Evolutionary conservation across 148 eudicot species (phyloP), one percentile per base, ranked within the genome.

Genomic region (Rhododendron williamsianum): DNA sequence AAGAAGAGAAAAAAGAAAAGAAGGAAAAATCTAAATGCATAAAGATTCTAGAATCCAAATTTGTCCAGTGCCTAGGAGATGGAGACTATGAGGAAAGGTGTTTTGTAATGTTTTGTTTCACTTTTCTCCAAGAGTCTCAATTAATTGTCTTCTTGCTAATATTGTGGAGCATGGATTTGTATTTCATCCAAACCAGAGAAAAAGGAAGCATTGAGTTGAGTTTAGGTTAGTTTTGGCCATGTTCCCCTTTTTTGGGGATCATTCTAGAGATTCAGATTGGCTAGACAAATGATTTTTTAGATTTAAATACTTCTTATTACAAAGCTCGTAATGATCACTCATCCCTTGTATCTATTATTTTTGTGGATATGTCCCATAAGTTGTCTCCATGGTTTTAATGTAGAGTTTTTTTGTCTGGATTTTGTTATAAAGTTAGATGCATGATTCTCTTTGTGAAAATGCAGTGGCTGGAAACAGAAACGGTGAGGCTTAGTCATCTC

Each of bases 391-490:
- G 36, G 33, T 54, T 52, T 84, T 73, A 15, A 52, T 85, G 5
- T 78, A 19, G 51, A 21, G 4, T 18, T 60, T 78, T 71, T 56
- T 43, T 58, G 27, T 43, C 38, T 56, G 16, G 13, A n/a, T 85
- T 80, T 27, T 60, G 35, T 87, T 60, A 36, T 21, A 58, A 41
- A 58, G 65, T 84, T 81, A 81, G 16, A 76, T 13, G 88, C 43
- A 82, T 43, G 54, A 76, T 87, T 49, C 23, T 78, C 23, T 3
- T 83, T 54, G 19, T 87, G 52, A 43, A 72, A 41, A 83, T 91
- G 88, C 95, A 97, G 99, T 97, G 96, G 99, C 89, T 97, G 87
- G 98, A 97, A 89, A 84, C 95, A 74, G 99, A 97, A 89, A 86
- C 86, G 15, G 81, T 85, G 83, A 93, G 98, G 87, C 91, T 95